These are phyloP conservation scores for Neoscytalidium dimidiatum DNA, from an alignment of 2,329 filamentous ascomycete species.

Conservation along the genomic window DNA sequence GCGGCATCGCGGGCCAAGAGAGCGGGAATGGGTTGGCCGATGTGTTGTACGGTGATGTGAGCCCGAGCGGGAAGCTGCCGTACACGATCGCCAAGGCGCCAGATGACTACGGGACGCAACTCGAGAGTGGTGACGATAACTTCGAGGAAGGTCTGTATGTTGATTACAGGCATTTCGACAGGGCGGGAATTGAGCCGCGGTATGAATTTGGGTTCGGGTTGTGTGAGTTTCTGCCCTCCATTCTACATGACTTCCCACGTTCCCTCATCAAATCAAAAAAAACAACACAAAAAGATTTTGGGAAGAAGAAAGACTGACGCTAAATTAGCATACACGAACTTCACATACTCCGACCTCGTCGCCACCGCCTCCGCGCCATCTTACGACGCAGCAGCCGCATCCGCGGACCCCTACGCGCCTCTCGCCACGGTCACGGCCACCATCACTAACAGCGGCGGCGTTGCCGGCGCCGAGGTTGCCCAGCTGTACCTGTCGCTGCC, in stretches of 20 bases:
- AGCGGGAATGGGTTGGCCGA: slow-evolving; percentile 50
- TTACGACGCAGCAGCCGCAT: slow-evolving; percentile 25
- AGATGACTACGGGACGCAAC: slow-evolving; percentile 33
- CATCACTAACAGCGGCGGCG: slow-evolving; percentile 37
- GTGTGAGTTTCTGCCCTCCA: slow-evolving; percentile 27
- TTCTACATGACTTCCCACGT: not conserved
- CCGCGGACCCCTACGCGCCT: slow-evolving; percentile 34
- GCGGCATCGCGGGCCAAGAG: slow-evolving; percentile 45
- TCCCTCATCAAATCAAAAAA: not conserved
- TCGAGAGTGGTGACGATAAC: slow-evolving; percentile 31
- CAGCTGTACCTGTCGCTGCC: slow-evolving; percentile 42
- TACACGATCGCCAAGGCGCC: slow-evolving; percentile 45
- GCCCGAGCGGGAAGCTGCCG: slow-evolving; percentile 61
- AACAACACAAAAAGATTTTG: not conserved
- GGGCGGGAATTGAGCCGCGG: slow-evolving; percentile 41
- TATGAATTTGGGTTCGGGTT: slow-evolving; percentile 51
- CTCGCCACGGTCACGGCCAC: slow-evolving; percentile 37
- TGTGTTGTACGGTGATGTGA: slow-evolving; percentile 73
- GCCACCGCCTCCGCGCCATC: slow-evolving; percentile 28
- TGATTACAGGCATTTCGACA: slow-evolving; percentile 49
- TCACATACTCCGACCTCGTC: slow-evolving; percentile 40
- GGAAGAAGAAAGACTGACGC: not conserved
- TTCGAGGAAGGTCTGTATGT: slow-evolving; percentile 47
- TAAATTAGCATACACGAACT: slow-evolving; percentile 43
- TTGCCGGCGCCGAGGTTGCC: slow-evolving; percentile 39